A percentile compares a stretch with the other conserved stretches of the same genome.
These are phyloP conservation scores for Nephelium lappaceum DNA, from an alignment of 345 rosid genomes.

Conservation along the genomic window DNA sequence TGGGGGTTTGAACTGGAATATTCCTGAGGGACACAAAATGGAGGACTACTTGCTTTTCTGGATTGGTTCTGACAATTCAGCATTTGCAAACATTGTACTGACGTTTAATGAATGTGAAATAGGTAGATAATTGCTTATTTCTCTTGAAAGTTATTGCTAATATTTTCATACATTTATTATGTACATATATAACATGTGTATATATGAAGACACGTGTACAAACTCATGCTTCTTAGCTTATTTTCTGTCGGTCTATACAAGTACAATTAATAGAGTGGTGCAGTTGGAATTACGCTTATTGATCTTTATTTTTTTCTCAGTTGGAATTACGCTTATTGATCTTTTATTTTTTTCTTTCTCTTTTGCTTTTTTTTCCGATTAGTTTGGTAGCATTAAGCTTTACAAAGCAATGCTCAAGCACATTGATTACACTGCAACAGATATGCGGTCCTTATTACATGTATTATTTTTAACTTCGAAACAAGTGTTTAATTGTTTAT, in stretches of 20 bases:
- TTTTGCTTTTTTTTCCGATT: not conserved
- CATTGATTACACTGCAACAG: not conserved
- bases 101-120: constrained; percentile 83
- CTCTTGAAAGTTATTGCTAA: constrained; percentile 10
- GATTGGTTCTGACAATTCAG: constrained; percentile 79
- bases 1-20: constrained; percentile 84
- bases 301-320: not conserved
- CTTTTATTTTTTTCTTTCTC: not conserved
- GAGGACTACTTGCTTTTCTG: constrained; percentile 75
- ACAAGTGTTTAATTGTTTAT: constrained; percentile 6
- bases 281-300: not conserved
- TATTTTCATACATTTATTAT: not conserved
- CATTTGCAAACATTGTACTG: constrained; percentile 78
- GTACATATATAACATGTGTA: not conserved
- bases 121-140: constrained; percentile 47
- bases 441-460: not conserved
- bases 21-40: constrained; percentile 60
- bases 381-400: not conserved
- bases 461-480: not conserved
- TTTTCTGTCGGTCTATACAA: not conserved
- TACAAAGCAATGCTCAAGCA: not conserved
- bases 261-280: constrained; percentile 8
- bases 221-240: not conserved
- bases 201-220: not conserved
- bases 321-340: not conserved